These are phyloP conservation scores for Ustilago trichophora DNA, from an alignment of 1,284 basidiomycete genomes.

Conservation along the genomic window DNA sequence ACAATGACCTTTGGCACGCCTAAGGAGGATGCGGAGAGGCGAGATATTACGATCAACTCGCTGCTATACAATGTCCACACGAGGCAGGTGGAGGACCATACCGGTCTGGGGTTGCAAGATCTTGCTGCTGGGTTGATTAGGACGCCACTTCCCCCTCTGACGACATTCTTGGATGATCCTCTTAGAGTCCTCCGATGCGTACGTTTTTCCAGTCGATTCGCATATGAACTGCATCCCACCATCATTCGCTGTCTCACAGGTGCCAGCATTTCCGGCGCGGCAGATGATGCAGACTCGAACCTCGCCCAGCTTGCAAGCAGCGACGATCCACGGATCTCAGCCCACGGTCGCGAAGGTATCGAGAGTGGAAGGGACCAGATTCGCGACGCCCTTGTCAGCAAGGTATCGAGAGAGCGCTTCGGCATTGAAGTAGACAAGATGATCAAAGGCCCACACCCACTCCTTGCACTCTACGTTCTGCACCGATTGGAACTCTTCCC, in stretches of 20 bases:
- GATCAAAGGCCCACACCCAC: conserved; percentile 61
- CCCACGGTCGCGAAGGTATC: conserved; percentile 11
- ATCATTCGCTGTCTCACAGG: conserved; percentile 68
- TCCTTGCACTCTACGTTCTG: conserved; percentile 50
- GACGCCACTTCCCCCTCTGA: conserved; percentile 84
- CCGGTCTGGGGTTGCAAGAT: conserved; percentile 82
- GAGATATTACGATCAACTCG: conserved; percentile 95
- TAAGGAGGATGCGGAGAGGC: conserved; percentile 84
- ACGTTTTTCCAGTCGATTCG: conserved; percentile 90
- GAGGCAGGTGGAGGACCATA: conserved; percentile 86
- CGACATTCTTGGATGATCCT: conserved; percentile 95
- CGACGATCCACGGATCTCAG: conserved; percentile 31
- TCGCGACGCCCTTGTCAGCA: conserved; percentile 51
- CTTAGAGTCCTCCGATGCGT: conserved; percentile 88
- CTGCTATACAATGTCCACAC: conserved; percentile 96
- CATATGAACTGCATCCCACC: conserved; percentile 80
- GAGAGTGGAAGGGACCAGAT: conserved; percentile 70
- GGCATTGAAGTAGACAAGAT: conserved; percentile 67
- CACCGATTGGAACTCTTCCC: conserved; percentile 53
- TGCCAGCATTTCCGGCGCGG: background rate
- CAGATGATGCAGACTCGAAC: conserved; percentile 5
- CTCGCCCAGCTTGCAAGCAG: conserved; percentile 17
- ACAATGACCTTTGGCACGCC: conserved; percentile 89
- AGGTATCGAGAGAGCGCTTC: conserved; percentile 64
- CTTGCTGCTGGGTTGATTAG: conserved; percentile 81